Evolutionary conservation across 1,284 basidiomycete species (phyloP), one percentile per base, ranked within the genome.

Genomic region (Pseudozyma hubeiensis): DNA sequence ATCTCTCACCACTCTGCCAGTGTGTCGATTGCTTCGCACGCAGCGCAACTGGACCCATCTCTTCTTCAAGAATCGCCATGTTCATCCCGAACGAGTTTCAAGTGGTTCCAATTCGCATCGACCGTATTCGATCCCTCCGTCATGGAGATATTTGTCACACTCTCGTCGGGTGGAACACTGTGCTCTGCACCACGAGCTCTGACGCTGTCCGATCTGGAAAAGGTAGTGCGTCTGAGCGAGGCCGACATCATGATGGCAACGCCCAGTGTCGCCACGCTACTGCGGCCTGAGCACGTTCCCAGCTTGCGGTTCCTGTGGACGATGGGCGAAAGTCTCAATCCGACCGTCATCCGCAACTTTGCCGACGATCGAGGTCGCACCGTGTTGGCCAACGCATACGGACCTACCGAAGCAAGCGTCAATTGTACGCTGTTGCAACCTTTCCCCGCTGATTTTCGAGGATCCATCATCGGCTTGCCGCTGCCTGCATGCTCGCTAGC

Each of bases 161-260:
- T 66, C 41, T 46, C 49, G 11, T 14, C 45, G 17, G 64, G 64
- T 6, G 64, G 51, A 4, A 61, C 64, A 34, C 53, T 66, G 5
- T 67, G 64, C 30, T 62, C 64, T 10, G 64, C 64, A 8, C 19
- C 24, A 35, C 53, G 64, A 14, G 29, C n/a, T 17, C 45, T 67
- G 8, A 62, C 64, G n/a, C 54, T 67, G 6, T 51, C 47, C 1
- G 64, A 67, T 47, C 19, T 67, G 33, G 52, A 61, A 16, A 39
- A n/a, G 11, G 58, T 53, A 31, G 64, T 67, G 48, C 43, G 30
- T 6, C 24, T n/a, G 10, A 56, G 51, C 29, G 46, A 33, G 4
- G 64, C 64, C n/a, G 52, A 53, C 17, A 67, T 67, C 53, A 67
- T 67, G 64, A 67, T 67, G 64, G 58, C 59, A n/a, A 67, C 64